Conservation (phyloP, 495 filamentous ascomycete species). For the Aspergillus cavernicola region DNA sequence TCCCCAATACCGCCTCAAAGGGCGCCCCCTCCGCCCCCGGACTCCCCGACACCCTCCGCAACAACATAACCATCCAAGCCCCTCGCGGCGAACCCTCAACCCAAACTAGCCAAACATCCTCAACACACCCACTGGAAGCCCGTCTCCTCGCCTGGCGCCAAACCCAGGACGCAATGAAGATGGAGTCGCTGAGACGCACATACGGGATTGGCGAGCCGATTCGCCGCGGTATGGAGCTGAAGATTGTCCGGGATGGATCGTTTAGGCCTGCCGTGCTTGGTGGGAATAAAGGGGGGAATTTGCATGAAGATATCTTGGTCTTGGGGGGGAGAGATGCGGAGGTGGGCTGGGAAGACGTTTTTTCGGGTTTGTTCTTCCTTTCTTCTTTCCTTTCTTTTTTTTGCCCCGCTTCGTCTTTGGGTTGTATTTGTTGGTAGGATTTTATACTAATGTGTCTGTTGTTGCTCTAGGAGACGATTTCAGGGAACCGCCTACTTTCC, state of each 20-base stretch:
- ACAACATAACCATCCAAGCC: slow-evolving; percentile 61
- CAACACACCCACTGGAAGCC: slow-evolving; percentile 84
- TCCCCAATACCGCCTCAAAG: slow-evolving; percentile 38
- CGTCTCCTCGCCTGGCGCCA: slow-evolving; percentile 79
- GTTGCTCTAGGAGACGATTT: slow-evolving; percentile 52
- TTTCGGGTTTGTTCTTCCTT: slow-evolving; percentile 41
- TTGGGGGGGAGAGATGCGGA: slow-evolving; percentile 65
- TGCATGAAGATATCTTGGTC: slow-evolving; percentile 77
- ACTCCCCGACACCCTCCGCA: slow-evolving; percentile 85
- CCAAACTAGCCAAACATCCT: slow-evolving; percentile 44
- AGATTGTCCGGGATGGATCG: slow-evolving; percentile 64
- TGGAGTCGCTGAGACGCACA: slow-evolving; percentile 76
- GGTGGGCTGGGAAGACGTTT: slow-evolving; percentile 91
- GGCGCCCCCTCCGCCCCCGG: slow-evolving; percentile 86
- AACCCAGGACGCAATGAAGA: slow-evolving; percentile 82
- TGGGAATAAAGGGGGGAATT: slow-evolving; percentile 33
- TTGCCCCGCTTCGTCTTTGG: not conserved
- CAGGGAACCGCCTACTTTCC: slow-evolving; percentile 63
- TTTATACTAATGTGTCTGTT: not conserved
- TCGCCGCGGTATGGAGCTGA: slow-evolving; percentile 90
- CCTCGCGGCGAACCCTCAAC: slow-evolving; percentile 43
- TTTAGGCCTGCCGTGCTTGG: slow-evolving; percentile 49
- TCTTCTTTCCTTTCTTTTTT: slow-evolving; percentile 10
- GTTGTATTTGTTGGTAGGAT: not conserved
- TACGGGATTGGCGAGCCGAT: slow-evolving; percentile 95